Evolutionary conservation across 2,329 filamentous ascomycete genomes (phyloP).

Genomic region (Pseudogymnoascus sp.): DNA sequence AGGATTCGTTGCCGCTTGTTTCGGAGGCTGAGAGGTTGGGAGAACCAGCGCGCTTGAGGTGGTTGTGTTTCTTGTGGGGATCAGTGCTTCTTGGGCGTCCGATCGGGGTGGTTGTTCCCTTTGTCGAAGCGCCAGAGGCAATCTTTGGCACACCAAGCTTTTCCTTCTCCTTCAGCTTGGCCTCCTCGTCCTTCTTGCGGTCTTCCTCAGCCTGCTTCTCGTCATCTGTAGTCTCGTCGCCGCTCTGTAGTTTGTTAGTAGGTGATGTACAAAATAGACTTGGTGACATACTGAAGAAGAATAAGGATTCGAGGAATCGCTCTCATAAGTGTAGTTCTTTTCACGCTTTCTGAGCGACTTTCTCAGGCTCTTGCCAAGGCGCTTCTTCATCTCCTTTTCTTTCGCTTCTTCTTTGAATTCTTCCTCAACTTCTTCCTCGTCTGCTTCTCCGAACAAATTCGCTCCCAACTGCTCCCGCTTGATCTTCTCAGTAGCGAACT

Average conservation of each 20-base stretch:
- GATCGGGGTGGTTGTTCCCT: conserved; percentile 63
- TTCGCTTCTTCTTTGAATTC: conserved; percentile 63
- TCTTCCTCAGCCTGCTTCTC: conserved; percentile 60
- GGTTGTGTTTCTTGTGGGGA: conserved; percentile 47
- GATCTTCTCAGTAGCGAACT: conserved; percentile 64
- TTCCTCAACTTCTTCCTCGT: conserved; percentile 66
- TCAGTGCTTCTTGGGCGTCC: conserved; percentile 48
- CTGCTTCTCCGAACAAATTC: conserved; percentile 67
- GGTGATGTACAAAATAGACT: neutral
- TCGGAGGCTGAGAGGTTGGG: conserved; percentile 69
- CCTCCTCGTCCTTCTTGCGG: conserved; percentile 51
- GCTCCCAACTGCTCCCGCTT: conserved; percentile 79
- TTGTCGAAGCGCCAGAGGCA: conserved; percentile 53
- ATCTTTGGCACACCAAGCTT: conserved; percentile 35
- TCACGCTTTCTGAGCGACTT: conserved; percentile 81
- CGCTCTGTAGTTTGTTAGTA: conserved; percentile 35
- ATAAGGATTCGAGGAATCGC: conserved; percentile 54
- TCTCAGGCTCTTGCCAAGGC: conserved; percentile 67
- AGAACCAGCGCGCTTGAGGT: conserved; percentile 77
- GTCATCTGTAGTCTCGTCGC: conserved; percentile 42
- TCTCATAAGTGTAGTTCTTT: conserved; percentile 79
- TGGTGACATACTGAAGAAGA: conserved; percentile 41
- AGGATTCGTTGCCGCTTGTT: conserved; percentile 84
- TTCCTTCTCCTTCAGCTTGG: conserved; percentile 46
- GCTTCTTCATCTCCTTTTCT: conserved; percentile 62